Percentiles rank a stretch among this genome's conserved stretches.
These are phyloP conservation scores for Pichia sp. DNA, from an alignment of 1,139 yeast genomes.

Conservation along the genomic window DNA sequence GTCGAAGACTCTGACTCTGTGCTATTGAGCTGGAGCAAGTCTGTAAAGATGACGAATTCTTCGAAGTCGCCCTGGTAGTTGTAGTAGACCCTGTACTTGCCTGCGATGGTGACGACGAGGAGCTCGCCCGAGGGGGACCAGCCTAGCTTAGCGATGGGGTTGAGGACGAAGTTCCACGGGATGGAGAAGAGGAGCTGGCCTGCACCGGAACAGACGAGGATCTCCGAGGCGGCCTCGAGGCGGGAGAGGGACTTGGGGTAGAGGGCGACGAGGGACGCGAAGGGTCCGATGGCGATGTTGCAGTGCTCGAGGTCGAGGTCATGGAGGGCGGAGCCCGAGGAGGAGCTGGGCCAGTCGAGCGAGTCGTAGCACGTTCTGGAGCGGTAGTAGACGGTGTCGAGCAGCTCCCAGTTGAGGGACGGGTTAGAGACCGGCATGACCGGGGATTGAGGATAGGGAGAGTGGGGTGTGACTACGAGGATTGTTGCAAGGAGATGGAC, in stretches of 20 bases:
- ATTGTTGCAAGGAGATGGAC: too few relatives aligned
- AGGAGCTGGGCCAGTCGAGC: constrained; percentile 25
- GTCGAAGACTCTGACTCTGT: not conserved
- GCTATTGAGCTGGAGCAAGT: constrained; percentile 12
- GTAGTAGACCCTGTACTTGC: constrained; percentile 58
- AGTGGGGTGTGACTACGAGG: too few relatives aligned
- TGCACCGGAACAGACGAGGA: constrained; percentile 43
- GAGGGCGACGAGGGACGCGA: constrained; percentile 44
- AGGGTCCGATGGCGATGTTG: constrained; percentile 39
- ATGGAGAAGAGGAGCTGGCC: constrained; percentile 48
- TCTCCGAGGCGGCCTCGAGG: constrained; percentile 35
- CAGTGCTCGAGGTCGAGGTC: constrained; percentile 26
- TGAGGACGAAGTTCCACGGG: constrained; percentile 48
- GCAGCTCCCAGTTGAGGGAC: constrained; percentile 52
- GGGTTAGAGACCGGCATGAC: constrained; percentile 29
- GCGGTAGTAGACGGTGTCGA: constrained; percentile 58
- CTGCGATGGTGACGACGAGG: constrained; percentile 53
- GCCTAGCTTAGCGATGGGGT: constrained; percentile 54
- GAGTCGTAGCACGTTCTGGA: constrained; percentile 30
- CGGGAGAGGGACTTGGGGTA: constrained; percentile 20
- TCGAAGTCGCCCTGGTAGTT: constrained; percentile 67
- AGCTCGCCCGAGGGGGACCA: constrained; percentile 52
- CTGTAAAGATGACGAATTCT: constrained; percentile 36
- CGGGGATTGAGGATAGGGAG: too few relatives aligned
- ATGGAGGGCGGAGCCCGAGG: too few relatives aligned